Evolutionary conservation across 1,139 yeast genomes (phyloP).

Genomic region (Entelexis paramagnoliae): DNA sequence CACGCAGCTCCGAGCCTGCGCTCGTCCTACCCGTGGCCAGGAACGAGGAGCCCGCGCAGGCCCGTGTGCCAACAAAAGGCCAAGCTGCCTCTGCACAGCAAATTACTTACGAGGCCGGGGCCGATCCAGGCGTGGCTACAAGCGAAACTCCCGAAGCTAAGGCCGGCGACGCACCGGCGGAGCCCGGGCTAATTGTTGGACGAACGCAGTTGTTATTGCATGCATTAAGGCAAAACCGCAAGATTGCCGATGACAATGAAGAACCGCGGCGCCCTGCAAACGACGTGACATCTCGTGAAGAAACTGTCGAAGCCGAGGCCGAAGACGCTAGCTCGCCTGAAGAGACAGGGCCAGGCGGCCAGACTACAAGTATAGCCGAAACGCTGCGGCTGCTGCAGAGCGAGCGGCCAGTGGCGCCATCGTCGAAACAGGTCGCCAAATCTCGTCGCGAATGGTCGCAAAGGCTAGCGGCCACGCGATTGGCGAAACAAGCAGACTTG

Average conservation of each 20-base stretch:
- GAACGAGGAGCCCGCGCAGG: neutral
- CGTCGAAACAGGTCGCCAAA: neutral
- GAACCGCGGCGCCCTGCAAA: too few species aligned
- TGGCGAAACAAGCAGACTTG: conserved; percentile 28
- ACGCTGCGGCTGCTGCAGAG: neutral
- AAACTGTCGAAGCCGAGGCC: too few species aligned
- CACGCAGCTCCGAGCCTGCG: neutral
- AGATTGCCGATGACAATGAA: too few species aligned
- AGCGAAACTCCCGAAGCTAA: neutral
- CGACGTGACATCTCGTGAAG: too few species aligned
- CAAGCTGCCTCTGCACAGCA: neutral
- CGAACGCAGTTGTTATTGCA: neutral
- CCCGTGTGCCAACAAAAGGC: neutral
- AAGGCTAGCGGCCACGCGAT: conserved; percentile 22
- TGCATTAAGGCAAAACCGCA: neutral
- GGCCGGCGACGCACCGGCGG: neutral
- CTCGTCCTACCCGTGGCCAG: neutral
- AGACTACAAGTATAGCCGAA: conserved; percentile 6
- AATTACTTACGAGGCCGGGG: neutral
- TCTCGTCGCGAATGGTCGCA: conserved; percentile 27
- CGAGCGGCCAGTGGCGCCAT: neutral
- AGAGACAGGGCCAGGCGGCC: neutral
- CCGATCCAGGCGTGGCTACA: neutral
- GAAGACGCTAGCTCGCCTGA: neutral
- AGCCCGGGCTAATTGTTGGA: neutral